A percentile compares a stretch with the other conserved stretches of the same genome.
phyloP scores from a whole-genome alignment of 306 rosid species.

The Trifolium subterraneum region DNA sequence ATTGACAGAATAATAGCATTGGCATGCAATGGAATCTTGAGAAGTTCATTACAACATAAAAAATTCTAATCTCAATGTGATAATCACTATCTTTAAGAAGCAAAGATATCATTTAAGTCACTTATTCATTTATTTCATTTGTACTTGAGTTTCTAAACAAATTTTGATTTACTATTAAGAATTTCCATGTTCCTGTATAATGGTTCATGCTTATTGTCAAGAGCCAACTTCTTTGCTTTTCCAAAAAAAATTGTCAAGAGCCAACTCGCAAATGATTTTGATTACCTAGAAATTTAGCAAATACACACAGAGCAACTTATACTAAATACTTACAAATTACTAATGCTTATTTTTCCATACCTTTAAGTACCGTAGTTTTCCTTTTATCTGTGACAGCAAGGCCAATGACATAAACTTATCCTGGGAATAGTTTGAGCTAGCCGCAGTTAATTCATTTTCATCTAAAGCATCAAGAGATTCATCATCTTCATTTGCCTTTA shows the following conservation, averaged over 20 bases:
- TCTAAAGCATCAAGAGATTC: slow-evolving; percentile 71
- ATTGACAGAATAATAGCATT: not conserved
- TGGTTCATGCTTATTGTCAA: not conserved
- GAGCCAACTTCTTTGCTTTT: too few relatives aligned
- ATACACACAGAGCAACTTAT: slow-evolving; percentile 25
- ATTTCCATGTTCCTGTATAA: not conserved
- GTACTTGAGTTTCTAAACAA: not conserved
- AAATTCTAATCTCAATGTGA: not conserved
- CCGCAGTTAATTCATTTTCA: slow-evolving; percentile 71
- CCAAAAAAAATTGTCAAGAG: not conserved
- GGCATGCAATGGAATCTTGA: not conserved
- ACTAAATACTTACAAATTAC: slow-evolving; percentile 9
- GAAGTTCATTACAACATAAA: not conserved
- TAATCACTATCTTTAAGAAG: not conserved
- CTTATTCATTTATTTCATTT: not conserved
- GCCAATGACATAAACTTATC: slow-evolving; percentile 79
- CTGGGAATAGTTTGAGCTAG: slow-evolving; percentile 70
- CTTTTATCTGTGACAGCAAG: slow-evolving; percentile 71
- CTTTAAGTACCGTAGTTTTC: slow-evolving; percentile 94
- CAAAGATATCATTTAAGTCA: not conserved
- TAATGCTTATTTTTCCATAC: slow-evolving; percentile 46
- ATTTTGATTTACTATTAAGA: not conserved
- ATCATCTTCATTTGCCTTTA: slow-evolving; percentile 69
- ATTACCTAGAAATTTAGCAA: slow-evolving; percentile 23
- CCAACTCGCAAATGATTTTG: too few relatives aligned